Evolutionary conservation across 805 yeast species (phyloP), one percentile per base, ranked within the genome.

Genomic region (Cyberlindnera suaveolens): DNA sequence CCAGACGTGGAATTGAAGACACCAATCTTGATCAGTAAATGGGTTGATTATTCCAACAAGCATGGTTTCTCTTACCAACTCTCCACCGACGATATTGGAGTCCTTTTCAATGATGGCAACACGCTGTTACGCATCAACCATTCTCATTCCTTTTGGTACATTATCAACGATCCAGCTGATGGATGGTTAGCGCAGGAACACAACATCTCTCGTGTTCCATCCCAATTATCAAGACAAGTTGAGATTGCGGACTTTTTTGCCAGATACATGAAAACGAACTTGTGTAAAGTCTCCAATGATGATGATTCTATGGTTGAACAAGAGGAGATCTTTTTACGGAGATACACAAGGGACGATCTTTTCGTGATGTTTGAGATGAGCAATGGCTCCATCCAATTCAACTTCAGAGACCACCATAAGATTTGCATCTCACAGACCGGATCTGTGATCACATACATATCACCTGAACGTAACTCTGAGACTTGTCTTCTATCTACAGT

Each of bases 41-140:
- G 99, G 99, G 98, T 95, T 26, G 99, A 93, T 62, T 93, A 91
- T 62, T 85, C 96, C 23, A 89, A 90, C 66, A 88, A 85, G 62
- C 95, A 91, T 64, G 99, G 99, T 1, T 82, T 93, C 59, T 86
- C 96, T 5, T 93, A 91, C 62, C 96, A 93, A 60, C 68, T 93
- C 44, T 85, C 91, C 17, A 85, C 89, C 37, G 93, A 91, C 46
- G 85, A 85, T 51, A 85, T 88, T 52, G 98, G 97, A 17, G 96
- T 90, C 13, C 69, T 85, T 45, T 91, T 90, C 67, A 86, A 87
- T 52, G 91, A 87, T 55, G 85, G 86, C 16, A 81, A 85, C 44
- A 83, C 96, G 4, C 78, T 93, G 52, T 72, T 91, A 46, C 82
- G 87, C 63, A 69, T 82, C 54, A 73, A 75, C 43, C 79, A 80